Base-by-base conservation (phyloP, 2,329 filamentous ascomycete genomes). In the Aspergillus texensis region DNA sequence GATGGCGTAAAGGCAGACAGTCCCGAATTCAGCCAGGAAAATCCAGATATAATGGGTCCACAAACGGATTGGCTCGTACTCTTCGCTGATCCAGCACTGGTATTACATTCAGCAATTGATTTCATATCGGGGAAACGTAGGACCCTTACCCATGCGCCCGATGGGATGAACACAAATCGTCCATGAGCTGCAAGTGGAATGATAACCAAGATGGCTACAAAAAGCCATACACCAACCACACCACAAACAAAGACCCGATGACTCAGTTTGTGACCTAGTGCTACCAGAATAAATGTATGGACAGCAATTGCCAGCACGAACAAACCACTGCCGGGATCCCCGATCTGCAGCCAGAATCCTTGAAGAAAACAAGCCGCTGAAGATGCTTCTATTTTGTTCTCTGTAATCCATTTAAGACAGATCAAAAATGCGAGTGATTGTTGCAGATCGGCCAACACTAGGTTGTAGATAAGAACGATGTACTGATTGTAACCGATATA, bases 11-110 rank as follows among this genome's bases (percentile, higher is more conserved):
- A 85, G 79, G 21, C 76, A 71, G 43, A 85, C 76, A 4, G 82
- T 84, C 30, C 82, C 82, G 64, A 85, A 84, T 67, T 85, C 83
- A 46, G 82, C 77, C 39, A 84, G 72, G 73, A 85, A 85, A 67
- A 85, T 84, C 83, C 83, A 86, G 58, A 85, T 68, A 67, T 85
- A 85, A 66, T 85, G 84, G 6, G 83, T 77, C 78, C 79, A 84
- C 2, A 86, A 74, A 14, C 83, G 79, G 54, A 83, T 78, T 21
- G 68, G 58, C 64, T 84, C 81, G 68, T 78, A 80, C 4, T 78
- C 70, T 30, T 75, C 70, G 26, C 80, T 80, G 19, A 85, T 77
- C 68, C 70, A 71, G 58, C 70, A 71, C 70, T 71, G 34, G 6
- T 19, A 4, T 30, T 48, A 28, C n/a, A 16, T 45, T 68, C 59